Percentiles rank a stretch among this genome's conserved stretches.
Evolutionary conservation across 1,139 yeast species (phyloP).

Genomic region (Pneumocystis canis): DNA sequence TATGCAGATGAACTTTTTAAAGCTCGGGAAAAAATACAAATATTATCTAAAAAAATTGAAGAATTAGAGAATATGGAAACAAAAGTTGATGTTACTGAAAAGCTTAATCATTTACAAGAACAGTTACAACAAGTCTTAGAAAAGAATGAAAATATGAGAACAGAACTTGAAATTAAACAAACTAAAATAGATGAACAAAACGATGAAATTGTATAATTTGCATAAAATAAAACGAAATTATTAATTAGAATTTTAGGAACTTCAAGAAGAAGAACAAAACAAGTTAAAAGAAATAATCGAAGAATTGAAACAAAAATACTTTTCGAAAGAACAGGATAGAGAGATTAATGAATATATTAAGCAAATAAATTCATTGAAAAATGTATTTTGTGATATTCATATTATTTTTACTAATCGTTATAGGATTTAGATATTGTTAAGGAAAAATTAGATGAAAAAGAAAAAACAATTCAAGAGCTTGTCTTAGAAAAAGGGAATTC

Average conservation of each 20-base stretch:
- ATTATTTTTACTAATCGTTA: background rate
- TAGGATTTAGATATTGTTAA: background rate
- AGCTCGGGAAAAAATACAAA: background rate
- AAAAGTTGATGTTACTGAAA: background rate
- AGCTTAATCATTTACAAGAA: background rate
- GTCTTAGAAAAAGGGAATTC: background rate
- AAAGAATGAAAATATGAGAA: background rate
- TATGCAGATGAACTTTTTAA: slow-evolving; percentile 6
- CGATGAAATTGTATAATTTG: slow-evolving; percentile 2
- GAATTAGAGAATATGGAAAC: background rate
- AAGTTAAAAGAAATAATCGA: background rate
- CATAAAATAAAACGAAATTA: background rate
- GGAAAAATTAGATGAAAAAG: background rate
- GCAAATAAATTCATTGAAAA: background rate
- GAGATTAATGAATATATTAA: background rate
- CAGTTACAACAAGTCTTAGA: background rate
- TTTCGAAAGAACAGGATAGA: background rate
- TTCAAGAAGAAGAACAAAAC: background rate
- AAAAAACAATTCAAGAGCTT: background rate
- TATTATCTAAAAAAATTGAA: background rate
- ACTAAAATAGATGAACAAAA: slow-evolving; percentile 1
- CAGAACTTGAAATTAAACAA: background rate
- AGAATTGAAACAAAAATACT: background rate
- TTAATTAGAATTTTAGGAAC: background rate
- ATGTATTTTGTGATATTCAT: background rate